Evolutionary conservation across 176 grass and related monocot genomes (phyloP).

Genomic region (Triticum timopheevii): DNA sequence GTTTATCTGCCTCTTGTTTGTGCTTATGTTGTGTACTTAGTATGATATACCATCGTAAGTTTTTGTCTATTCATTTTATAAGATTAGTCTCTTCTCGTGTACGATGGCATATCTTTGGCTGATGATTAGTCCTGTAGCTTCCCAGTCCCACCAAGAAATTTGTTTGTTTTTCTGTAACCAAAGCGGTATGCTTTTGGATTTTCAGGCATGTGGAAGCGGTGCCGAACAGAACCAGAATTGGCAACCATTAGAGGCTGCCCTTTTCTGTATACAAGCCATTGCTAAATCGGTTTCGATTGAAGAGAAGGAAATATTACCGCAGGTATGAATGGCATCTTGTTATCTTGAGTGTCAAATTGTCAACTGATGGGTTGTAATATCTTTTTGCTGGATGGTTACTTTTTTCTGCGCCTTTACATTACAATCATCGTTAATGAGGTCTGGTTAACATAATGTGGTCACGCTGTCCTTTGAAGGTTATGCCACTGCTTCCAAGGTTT

Average conservation of each 20-base stretch:
- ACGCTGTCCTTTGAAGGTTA: constrained; percentile 61
- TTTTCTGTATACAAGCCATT: constrained; percentile 95
- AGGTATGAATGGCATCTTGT: constrained; percentile 51
- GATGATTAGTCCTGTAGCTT: not conserved
- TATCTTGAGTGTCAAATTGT: not conserved
- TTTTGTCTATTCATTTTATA: not conserved
- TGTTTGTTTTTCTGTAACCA: not conserved
- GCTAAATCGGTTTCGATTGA: constrained; percentile 77
- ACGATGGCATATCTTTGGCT: not conserved
- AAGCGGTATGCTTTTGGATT: constrained; percentile 19
- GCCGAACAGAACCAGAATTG: constrained; percentile 62
- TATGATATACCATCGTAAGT: not conserved
- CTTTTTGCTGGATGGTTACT: not conserved
- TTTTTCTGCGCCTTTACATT: not conserved
- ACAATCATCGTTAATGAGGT: not conserved
- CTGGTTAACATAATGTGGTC: constrained; percentile 14
- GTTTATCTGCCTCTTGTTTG: constrained; percentile 19
- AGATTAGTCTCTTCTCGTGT: not conserved
- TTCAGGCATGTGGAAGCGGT: constrained; percentile 70
- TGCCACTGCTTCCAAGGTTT: constrained; percentile 82
- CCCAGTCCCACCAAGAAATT: not conserved
- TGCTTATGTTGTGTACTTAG: not conserved
- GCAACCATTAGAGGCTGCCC: constrained; percentile 89
- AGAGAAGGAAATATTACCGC: constrained; percentile 81
- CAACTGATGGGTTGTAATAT: constrained; percentile 2